These are phyloP conservation scores for Holtermannia corniformis DNA, from an alignment of 768 basidiomycete species.

Conservation along the genomic window DNA sequence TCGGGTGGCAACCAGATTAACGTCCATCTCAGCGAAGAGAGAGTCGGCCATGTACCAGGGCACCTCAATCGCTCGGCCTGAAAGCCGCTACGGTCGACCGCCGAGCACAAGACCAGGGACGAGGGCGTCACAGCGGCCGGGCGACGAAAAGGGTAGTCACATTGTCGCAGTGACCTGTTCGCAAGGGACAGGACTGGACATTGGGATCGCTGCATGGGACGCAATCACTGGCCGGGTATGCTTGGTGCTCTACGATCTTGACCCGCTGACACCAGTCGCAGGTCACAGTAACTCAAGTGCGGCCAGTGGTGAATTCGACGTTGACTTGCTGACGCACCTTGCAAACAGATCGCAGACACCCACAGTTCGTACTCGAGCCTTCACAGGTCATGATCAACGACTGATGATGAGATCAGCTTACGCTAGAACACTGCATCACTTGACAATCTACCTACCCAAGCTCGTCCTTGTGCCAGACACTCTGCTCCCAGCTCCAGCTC, in stretches of 20 bases:
- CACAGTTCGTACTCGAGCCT: slow-evolving; percentile 38
- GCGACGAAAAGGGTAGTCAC: slow-evolving; percentile 1
- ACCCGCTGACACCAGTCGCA: background rate
- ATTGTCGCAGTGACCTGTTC: slow-evolving; percentile 35
- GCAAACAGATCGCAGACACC: slow-evolving; percentile 65
- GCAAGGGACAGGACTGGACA: slow-evolving; percentile 58
- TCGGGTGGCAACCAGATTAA: too few species aligned
- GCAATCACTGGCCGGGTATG: slow-evolving; percentile 60
- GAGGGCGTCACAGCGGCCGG: slow-evolving; percentile 7
- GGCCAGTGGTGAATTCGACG: too few species aligned
- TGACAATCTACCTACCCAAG: slow-evolving; percentile 48
- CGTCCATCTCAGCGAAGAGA: too few species aligned
- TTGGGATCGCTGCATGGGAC: slow-evolving; percentile 80
- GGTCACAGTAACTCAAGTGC: slow-evolving; percentile 63
- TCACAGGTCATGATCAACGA: too few species aligned
- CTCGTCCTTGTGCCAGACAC: slow-evolving; percentile 75
- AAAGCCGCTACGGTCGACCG: slow-evolving; percentile 3
- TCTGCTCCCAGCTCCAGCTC: slow-evolving; percentile 9
- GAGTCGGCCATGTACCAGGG: too few species aligned
- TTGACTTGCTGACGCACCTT: background rate
- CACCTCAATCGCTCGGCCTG: too few species aligned
- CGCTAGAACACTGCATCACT: slow-evolving; percentile 15
- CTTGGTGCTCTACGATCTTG: background rate
- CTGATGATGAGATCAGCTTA: slow-evolving; percentile 3
- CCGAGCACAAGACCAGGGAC: slow-evolving; percentile 2